Conservation (phyloP, 441 rosid species). For the Euphorbia corollata region DNA sequence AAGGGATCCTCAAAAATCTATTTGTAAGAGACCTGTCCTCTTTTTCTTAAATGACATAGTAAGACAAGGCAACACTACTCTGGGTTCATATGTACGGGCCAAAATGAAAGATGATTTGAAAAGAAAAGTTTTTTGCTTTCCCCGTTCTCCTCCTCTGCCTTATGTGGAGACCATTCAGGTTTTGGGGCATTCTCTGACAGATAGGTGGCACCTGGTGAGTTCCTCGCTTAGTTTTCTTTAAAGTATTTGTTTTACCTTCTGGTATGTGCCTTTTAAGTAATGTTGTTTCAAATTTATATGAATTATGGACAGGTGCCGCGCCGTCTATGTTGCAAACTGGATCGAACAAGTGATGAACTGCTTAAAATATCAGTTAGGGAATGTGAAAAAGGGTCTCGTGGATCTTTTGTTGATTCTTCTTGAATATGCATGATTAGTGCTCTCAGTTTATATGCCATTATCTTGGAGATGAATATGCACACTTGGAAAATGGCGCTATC, state of each 20-base stretch:
- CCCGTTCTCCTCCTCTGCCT: slow-evolving; percentile 50
- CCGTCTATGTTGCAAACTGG: slow-evolving; percentile 65
- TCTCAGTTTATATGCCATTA: slow-evolving; percentile 8
- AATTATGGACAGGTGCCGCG: slow-evolving; percentile 51
- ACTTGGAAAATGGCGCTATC: slow-evolving; percentile 26
- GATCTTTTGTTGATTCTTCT: slow-evolving; percentile 34
- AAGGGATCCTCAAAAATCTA: slow-evolving; percentile 49
- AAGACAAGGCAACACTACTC: slow-evolving; percentile 42
- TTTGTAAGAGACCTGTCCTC: slow-evolving; percentile 46
- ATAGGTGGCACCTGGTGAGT: slow-evolving; percentile 78
- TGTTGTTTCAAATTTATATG: neutral
- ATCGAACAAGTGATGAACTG: slow-evolving; percentile 35
- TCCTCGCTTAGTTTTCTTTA: neutral
- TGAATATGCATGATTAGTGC: slow-evolving; percentile 23
- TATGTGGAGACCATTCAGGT: slow-evolving; percentile 50
- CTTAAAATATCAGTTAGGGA: slow-evolving; percentile 61
- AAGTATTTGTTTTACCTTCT: neutral
- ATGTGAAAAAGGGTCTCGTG: slow-evolving; percentile 47
- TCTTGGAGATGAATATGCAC: slow-evolving; percentile 23
- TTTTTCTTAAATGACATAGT: slow-evolving; percentile 51
- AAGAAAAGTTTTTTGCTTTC: slow-evolving; percentile 69
- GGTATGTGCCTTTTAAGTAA: neutral
- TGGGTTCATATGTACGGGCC: slow-evolving; percentile 47
- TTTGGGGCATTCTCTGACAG: slow-evolving; percentile 42
- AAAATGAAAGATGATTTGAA: slow-evolving; percentile 49